A percentile compares a stretch with the other conserved stretches of the same genome.
Conservation (phyloP, 805 yeast species). For the Hagleromyces aurorensis region DNA sequence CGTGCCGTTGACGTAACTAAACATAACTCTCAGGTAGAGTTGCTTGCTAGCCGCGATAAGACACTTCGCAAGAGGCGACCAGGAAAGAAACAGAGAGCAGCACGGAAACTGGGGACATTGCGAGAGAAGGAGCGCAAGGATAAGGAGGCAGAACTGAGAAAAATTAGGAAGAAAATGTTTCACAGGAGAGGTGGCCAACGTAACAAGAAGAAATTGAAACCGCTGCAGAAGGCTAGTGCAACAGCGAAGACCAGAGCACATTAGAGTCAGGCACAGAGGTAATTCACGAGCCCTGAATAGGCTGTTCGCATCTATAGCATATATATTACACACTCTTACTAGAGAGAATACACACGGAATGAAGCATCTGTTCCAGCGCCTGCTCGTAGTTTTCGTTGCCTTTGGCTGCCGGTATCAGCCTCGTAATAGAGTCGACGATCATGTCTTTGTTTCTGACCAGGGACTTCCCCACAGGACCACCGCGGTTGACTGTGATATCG, state of each 20-base stretch:
- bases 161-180: conserved; percentile 27
- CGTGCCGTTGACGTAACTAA: conserved; percentile 10
- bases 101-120: conserved; percentile 19
- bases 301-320: conserved; percentile 1
- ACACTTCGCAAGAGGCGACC: conserved; percentile 22
- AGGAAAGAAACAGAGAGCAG: conserved; percentile 29
- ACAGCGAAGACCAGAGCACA: conserved; percentile 14
- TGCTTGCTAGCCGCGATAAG: conserved; percentile 5
- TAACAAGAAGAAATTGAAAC: conserved; percentile 20
- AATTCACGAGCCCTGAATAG: conserved; percentile 1
- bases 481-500: conserved; percentile 27
- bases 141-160: conserved; percentile 19
- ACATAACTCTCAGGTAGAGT: conserved; percentile 16
- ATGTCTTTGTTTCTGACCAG: conserved; percentile 16
- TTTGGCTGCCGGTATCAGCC: conserved; percentile 7
- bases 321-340: conserved; percentile 1
- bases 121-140: conserved; percentile 20
- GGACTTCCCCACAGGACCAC: conserved; percentile 32
- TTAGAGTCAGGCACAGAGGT: conserved; percentile 2
- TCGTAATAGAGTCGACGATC: conserved; percentile 16
- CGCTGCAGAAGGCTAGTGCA: conserved; percentile 17
- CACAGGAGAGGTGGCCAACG: conserved; percentile 33
- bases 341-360: conserved; percentile 15
- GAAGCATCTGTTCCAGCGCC: conserved; percentile 16
- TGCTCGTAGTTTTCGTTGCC: conserved; percentile 12